Percentiles rank a stretch among this genome's conserved stretches.
Conservation (phyloP, 2,329 filamentous ascomycete genomes). For the Ascochyta viciae-villosae region DNA sequence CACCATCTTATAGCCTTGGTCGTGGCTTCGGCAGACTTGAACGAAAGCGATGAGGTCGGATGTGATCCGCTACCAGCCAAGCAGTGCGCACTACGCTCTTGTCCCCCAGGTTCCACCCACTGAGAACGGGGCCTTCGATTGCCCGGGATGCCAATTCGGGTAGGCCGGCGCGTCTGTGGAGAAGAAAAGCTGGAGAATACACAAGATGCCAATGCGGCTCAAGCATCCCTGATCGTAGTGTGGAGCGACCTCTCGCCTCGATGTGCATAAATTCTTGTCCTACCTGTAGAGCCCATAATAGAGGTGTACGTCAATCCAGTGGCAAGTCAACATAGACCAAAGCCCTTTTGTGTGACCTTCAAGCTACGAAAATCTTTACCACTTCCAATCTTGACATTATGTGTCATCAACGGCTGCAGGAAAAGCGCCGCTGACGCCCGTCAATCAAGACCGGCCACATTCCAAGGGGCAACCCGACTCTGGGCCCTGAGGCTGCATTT, state of each 20-base stretch:
- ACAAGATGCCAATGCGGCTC: constrained; percentile 4
- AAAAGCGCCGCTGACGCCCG: constrained; percentile 1
- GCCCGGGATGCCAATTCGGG: too few species aligned
- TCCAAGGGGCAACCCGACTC: constrained; percentile 1
- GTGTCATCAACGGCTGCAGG: background rate
- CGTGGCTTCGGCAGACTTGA: background rate
- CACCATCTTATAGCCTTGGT: constrained; percentile 4
- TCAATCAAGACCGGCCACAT: background rate
- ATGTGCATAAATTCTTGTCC: background rate
- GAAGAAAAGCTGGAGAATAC: background rate
- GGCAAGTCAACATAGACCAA: too few species aligned
- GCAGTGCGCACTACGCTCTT: constrained; percentile 9
- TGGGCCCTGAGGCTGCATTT: background rate
- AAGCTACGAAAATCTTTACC: too few species aligned
- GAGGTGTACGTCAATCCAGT: too few species aligned
- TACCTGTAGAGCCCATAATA: background rate
- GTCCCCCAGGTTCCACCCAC: constrained; percentile 2
- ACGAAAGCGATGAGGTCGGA: background rate
- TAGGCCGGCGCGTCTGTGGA: too few species aligned
- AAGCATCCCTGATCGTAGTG: constrained; percentile 2
- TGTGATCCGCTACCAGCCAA: constrained; percentile 7
- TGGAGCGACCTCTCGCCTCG: background rate
- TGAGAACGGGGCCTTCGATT: background rate
- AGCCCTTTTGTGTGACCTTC: too few species aligned
- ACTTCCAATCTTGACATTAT: too few species aligned